Conservation (phyloP, 306 rosid species). For the Chamaecrista fasciculata region DNA sequence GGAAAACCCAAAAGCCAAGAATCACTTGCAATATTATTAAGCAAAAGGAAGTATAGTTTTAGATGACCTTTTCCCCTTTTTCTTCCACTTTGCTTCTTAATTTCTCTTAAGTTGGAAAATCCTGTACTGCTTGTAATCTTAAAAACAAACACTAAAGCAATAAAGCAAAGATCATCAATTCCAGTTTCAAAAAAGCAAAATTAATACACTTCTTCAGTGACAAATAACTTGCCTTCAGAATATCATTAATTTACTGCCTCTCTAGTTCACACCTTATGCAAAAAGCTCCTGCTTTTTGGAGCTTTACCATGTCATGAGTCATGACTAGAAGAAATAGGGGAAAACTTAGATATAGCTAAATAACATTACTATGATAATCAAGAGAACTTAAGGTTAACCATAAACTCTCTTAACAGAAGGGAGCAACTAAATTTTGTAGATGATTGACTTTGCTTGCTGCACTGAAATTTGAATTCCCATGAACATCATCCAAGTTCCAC, state of each 20-base stretch:
- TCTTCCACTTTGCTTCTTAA: background rate
- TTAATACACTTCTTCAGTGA: background rate
- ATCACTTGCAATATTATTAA: background rate
- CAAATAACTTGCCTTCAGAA: background rate
- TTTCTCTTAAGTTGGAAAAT: background rate
- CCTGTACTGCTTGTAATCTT: background rate
- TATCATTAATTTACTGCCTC: slow-evolving; percentile 33
- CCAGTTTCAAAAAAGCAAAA: background rate
- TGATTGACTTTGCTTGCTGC: slow-evolving; percentile 45
- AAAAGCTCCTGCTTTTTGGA: slow-evolving; percentile 44
- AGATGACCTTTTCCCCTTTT: background rate
- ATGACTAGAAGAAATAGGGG: background rate
- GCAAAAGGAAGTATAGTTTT: background rate
- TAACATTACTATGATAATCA: background rate
- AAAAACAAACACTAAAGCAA: background rate
- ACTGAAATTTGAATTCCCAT: slow-evolving; percentile 44
- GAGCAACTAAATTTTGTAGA: slow-evolving; percentile 59
- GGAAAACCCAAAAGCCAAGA: background rate
- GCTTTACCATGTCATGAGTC: slow-evolving; percentile 26
- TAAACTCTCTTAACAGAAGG: slow-evolving; percentile 43
- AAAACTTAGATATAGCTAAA: background rate
- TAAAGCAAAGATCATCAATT: slow-evolving; percentile 9
- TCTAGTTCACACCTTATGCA: slow-evolving; percentile 33
- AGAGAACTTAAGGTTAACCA: background rate
- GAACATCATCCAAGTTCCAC: slow-evolving; percentile 76